Evolutionary conservation across 2,329 filamentous ascomycete genomes (phyloP).

Genomic region (Sordariomycetes sp.): DNA sequence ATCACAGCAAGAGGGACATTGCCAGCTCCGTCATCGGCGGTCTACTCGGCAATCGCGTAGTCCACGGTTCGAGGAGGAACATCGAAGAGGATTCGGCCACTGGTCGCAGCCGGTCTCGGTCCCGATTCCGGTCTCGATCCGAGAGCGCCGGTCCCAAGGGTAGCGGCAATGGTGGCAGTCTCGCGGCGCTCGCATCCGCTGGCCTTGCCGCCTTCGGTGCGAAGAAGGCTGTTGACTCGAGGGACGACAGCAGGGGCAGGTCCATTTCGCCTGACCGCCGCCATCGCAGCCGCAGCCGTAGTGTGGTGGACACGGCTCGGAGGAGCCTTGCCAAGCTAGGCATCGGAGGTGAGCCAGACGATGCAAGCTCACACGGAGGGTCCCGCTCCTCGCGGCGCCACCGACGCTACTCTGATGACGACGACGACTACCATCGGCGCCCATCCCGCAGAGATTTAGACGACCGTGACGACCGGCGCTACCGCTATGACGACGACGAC

Average conservation of each 20-base stretch:
- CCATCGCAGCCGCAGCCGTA: slow-evolving; percentile 43
- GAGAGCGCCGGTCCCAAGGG: slow-evolving; percentile 25
- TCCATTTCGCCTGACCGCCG: slow-evolving; percentile 30
- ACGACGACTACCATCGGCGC: slow-evolving; percentile 32
- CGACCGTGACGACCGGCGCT: slow-evolving; percentile 22
- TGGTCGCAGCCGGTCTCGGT: slow-evolving; percentile 57
- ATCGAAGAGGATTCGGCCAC: slow-evolving; percentile 47
- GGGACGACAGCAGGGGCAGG: slow-evolving; percentile 30
- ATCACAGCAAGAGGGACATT: slow-evolving; percentile 72
- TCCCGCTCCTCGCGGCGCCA: slow-evolving; percentile 21
- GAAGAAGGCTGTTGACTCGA: slow-evolving; percentile 35
- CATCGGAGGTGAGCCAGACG: slow-evolving; percentile 36
- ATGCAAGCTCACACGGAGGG: slow-evolving; percentile 29
- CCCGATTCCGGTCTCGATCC: slow-evolving; percentile 44
- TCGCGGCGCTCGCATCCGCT: slow-evolving; percentile 51
- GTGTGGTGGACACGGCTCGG: slow-evolving; percentile 49
- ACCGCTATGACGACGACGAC: slow-evolving; percentile 21
- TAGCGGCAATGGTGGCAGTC: slow-evolving; percentile 20
- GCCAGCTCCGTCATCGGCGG: slow-evolving; percentile 82
- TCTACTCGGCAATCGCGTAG: slow-evolving; percentile 69
- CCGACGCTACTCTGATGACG: slow-evolving; percentile 25
- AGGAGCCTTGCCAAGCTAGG: slow-evolving; percentile 49
- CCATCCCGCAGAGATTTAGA: slow-evolving; percentile 20
- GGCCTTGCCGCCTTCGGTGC: slow-evolving; percentile 46
- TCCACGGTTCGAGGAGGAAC: slow-evolving; percentile 63